Evolutionary conservation across 1,284 basidiomycete genomes (phyloP), one percentile per base, ranked within the genome.

Genomic region (Trichosporon ovoides): DNA sequence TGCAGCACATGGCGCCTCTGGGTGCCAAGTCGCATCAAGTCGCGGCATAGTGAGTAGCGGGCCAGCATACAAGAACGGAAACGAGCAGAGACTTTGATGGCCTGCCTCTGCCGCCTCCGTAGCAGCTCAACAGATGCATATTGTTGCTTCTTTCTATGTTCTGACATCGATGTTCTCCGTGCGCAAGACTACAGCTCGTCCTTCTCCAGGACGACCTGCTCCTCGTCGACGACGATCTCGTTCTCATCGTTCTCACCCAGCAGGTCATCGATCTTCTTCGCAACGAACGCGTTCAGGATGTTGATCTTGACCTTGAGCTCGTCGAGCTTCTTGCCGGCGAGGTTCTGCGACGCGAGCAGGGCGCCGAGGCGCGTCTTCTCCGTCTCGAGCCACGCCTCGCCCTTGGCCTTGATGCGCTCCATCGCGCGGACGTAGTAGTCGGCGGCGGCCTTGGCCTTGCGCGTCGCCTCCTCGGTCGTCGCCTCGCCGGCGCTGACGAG

Each of bases 241-340:
- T 22, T 16, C 13, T 43, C 53, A 9, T 24, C 53, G 12, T 55
- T 40, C 19, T 51, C 55, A 19, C 31, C n/a, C 7, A 48, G 38
- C 20, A 51, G 31, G 3, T 57, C 55, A 22, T 48, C 43, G n/a
- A 48, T n/a, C 72, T 83, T 83, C 65, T 83, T 77, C 53, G 78
- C 79, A 20, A 81, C 79, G 71, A 96, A 95, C 0, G 89, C 84
- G 10, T 80, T 76, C 56, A 96, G 84, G 66, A 96, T 84, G 79
- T 98, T 98, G 54, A 83, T 82, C 81, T 94, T 95, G 76, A 89
- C 84, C 79, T 91, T 89, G 69, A 98, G 85, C 80, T 98, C 92
- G 75, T 98, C 95, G 49, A 94, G 80, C 80, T 98, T 97, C 55
- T 82, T 78, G 0, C 83, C 81, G 19, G 79, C 82, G 38, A 97